Percentiles rank a stretch among this genome's conserved stretches.
phyloP scores from a whole-genome alignment of 441 rosid genomes.

The Eruca vesicaria region DNA sequence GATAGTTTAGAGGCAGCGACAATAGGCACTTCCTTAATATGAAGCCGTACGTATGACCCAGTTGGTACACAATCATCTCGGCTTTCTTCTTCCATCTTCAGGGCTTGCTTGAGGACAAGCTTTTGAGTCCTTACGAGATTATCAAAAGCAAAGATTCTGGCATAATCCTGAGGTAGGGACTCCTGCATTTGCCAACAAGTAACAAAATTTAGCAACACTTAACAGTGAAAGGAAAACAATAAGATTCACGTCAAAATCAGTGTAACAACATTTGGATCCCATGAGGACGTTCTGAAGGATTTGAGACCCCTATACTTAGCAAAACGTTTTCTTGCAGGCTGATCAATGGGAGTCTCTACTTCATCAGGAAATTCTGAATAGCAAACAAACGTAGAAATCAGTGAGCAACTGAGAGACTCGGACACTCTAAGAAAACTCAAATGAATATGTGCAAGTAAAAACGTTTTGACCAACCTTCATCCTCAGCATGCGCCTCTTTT shows the following conservation, averaged over 20 bases:
- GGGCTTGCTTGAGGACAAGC: constrained; percentile 66
- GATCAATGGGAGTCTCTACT: constrained; percentile 88
- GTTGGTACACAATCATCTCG: constrained; percentile 54
- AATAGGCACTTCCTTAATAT: constrained; percentile 68
- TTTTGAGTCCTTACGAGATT: constrained; percentile 85
- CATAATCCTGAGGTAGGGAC: constrained; percentile 89
- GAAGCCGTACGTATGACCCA: constrained; percentile 71
- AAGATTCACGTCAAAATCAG: constrained; percentile 14
- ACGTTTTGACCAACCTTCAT: constrained; percentile 62
- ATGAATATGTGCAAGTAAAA: neutral
- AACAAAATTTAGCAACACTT: neutral
- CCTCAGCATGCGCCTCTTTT: constrained; percentile 90
- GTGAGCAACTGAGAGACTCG: constrained; percentile 1
- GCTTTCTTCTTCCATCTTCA: constrained; percentile 53
- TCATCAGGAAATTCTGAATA: constrained; percentile 92
- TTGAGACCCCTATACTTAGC: constrained; percentile 92
- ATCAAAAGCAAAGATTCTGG: constrained; percentile 91
- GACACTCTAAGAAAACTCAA: neutral
- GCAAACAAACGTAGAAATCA: constrained; percentile 11
- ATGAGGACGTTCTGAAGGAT: constrained; percentile 90
- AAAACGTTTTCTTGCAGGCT: constrained; percentile 87
- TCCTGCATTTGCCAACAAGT: constrained; percentile 54
- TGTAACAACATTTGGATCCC: constrained; percentile 87
- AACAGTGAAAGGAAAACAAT: constrained; percentile 1
- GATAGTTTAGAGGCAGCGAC: constrained; percentile 63